Evolutionary conservation across 345 rosid species (phyloP).

Genomic region (Conringia planisiliqua): DNA sequence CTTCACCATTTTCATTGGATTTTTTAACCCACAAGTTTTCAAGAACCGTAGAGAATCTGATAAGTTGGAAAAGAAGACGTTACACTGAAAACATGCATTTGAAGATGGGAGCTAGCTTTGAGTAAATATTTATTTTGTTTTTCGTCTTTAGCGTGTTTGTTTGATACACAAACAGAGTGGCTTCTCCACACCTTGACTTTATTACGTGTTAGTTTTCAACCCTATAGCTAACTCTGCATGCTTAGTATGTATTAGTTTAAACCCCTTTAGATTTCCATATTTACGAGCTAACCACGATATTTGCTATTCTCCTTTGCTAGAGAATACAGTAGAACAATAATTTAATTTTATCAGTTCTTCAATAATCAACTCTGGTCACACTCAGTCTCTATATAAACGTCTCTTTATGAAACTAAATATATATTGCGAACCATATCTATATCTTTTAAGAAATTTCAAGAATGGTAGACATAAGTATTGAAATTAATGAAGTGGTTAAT

Average conservation of each 20-base stretch:
- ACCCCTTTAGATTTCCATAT: neutral
- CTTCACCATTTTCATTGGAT: constrained; percentile 38
- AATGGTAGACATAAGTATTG: neutral
- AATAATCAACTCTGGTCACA: neutral
- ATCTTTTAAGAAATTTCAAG: neutral
- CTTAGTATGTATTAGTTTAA: too few relatives aligned
- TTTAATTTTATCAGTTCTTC: neutral
- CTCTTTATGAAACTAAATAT: neutral
- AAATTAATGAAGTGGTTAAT: neutral
- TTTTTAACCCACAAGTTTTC: neutral
- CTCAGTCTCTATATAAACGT: neutral
- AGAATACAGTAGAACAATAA: neutral
- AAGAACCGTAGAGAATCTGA: neutral
- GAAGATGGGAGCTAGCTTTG: neutral
- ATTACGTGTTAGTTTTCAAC: neutral
- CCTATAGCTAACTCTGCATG: neutral
- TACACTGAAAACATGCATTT: constrained; percentile 9
- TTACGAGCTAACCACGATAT: neutral
- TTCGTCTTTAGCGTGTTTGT: neutral
- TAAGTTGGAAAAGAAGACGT: neutral
- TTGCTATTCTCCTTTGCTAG: neutral
- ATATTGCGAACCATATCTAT: neutral
- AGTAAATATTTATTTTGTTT: neutral
- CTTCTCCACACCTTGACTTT: neutral
- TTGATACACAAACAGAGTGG: constrained; percentile 11